phyloP scores from a whole-genome alignment of 2,329 filamentous ascomycete species.

The Colletotrichum neosansevieriae region DNA sequence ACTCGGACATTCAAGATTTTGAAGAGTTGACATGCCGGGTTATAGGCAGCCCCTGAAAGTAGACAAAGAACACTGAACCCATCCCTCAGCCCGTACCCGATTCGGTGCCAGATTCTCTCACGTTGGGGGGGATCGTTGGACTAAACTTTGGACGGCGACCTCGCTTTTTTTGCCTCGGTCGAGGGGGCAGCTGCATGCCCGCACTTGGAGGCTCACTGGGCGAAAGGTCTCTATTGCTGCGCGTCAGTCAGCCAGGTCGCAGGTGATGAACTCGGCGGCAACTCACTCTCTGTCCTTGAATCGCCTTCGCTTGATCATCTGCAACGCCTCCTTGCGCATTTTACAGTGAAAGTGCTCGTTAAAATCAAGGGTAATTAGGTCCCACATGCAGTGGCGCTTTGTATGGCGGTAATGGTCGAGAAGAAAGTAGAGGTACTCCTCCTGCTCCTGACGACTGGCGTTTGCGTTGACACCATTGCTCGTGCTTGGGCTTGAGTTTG shows the following conservation, averaged over 20 bases:
- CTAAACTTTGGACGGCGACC: constrained; percentile 31
- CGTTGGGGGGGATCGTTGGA: constrained; percentile 12
- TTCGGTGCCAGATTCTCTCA: constrained; percentile 15
- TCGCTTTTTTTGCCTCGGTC: constrained; percentile 19
- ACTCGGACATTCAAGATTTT: no score
- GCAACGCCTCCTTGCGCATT: constrained; percentile 38
- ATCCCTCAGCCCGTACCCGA: constrained; percentile 19
- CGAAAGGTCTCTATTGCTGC: constrained; percentile 23
- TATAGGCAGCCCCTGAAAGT: no score
- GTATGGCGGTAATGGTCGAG: constrained; percentile 38
- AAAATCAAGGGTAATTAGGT: constrained; percentile 37
- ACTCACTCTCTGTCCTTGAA: constrained; percentile 38
- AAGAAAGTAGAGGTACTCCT: constrained; percentile 38
- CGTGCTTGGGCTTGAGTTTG: not conserved
- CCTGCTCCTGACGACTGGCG: constrained; percentile 38
- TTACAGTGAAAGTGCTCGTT: constrained; percentile 37
- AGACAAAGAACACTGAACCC: not conserved
- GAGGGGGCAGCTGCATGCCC: constrained; percentile 14
- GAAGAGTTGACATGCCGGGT: no score
- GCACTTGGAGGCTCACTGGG: constrained; percentile 12
- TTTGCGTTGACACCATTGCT: constrained; percentile 21
- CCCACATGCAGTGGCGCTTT: constrained; percentile 39
- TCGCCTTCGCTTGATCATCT: constrained; percentile 38
- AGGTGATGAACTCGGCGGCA: no score
- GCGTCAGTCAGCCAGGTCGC: not conserved